Conservation (phyloP, 768 basidiomycete species). For the Peribolospora baueri region DNA sequence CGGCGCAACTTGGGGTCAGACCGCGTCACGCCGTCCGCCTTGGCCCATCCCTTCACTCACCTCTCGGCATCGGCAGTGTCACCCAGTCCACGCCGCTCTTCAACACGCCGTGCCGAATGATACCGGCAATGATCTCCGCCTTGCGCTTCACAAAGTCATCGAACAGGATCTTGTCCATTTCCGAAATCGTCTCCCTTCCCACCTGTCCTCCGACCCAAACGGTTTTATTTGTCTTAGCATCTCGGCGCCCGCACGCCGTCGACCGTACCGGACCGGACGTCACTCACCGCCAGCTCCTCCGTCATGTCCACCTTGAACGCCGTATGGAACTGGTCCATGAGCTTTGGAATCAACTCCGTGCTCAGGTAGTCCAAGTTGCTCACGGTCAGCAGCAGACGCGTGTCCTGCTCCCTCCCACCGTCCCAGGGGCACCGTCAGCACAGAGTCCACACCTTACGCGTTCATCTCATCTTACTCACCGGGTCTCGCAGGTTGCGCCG, state of each 20-base stretch:
- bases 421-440: neutral
- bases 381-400: slow-evolving; percentile 59
- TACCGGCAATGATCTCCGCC: slow-evolving; percentile 36
- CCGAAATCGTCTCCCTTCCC: no score
- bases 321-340: slow-evolving; percentile 55
- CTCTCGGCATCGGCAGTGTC: slow-evolving; percentile 72
- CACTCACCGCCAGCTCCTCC: slow-evolving; percentile 42
- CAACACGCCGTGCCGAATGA: slow-evolving; percentile 57
- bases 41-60: slow-evolving; percentile 23
- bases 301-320: slow-evolving; percentile 46
- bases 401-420: slow-evolving; percentile 32
- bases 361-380: slow-evolving; percentile 66
- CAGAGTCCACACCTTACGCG: neutral
- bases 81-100: slow-evolving; percentile 74
- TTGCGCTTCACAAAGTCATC: slow-evolving; percentile 68
- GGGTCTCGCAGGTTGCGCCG: slow-evolving; percentile 10
- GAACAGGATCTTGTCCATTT: slow-evolving; percentile 72
- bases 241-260: no score
- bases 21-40: neutral
- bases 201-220: no score
- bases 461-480: slow-evolving; percentile 3
- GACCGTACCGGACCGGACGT: neutral
- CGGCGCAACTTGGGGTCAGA: neutral
- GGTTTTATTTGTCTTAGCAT: no score
- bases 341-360: slow-evolving; percentile 41